phyloP scores from a whole-genome alignment of 2,329 filamentous ascomycete species.

The Lachnum nothofagi region DNA sequence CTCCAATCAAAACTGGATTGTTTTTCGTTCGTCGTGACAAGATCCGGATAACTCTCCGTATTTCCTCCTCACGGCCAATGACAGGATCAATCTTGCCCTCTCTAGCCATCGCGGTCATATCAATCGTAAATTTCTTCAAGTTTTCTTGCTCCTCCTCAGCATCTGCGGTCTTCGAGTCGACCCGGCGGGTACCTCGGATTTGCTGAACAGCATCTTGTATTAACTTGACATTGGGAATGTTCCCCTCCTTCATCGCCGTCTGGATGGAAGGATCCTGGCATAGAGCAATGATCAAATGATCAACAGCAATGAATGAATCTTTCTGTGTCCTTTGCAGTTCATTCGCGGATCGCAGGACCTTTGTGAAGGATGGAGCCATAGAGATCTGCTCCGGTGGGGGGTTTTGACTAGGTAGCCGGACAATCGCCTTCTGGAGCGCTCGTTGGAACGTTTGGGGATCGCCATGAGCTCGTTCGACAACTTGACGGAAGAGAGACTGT shows the following conservation, averaged over 20 bases:
- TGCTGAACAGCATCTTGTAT: conserved; percentile 85
- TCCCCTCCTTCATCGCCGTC: conserved; percentile 71
- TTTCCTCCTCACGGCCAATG: conserved; percentile 94
- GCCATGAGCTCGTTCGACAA: conserved; percentile 87
- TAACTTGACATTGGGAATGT: conserved; percentile 85
- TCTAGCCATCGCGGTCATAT: conserved; percentile 93
- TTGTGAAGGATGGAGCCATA: conserved; percentile 75
- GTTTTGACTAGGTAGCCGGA: conserved; percentile 88
- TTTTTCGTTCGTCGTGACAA: conserved; percentile 93
- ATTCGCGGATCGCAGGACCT: conserved; percentile 75
- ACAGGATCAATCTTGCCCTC: conserved; percentile 98
- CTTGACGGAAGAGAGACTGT: conserved; percentile 84
- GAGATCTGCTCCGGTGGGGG: conserved; percentile 86
- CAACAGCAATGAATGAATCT: conserved; percentile 88
- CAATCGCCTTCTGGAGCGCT: conserved; percentile 83
- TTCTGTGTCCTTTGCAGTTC: conserved; percentile 97
- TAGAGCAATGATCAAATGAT: conserved; percentile 84
- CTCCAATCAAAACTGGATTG: conserved; percentile 95
- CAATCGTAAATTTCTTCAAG: conserved; percentile 94
- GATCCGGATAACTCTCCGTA: conserved; percentile 84
- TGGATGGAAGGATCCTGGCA: conserved; percentile 75
- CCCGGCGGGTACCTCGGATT: conserved; percentile 85
- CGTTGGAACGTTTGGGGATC: conserved; percentile 86
- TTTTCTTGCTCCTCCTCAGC: conserved; percentile 91
- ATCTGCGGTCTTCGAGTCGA: conserved; percentile 95